Conservation (phyloP, 495 filamentous ascomycete species). For the Hyaloscypha bicolor region DNA sequence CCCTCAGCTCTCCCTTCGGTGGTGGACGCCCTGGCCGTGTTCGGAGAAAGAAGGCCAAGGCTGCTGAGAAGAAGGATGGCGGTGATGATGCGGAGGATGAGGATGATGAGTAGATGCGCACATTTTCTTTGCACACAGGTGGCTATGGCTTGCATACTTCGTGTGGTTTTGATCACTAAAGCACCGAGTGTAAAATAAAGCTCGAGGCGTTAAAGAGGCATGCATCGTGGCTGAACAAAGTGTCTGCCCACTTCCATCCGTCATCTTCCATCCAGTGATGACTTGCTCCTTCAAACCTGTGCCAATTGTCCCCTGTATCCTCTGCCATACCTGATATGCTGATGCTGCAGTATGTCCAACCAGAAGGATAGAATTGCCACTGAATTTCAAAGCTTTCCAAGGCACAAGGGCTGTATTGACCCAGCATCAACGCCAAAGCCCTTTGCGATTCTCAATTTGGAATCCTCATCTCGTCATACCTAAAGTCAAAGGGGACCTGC, state of each 20-base stretch:
- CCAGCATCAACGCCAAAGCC: too few relatives aligned
- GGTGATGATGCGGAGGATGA: conserved; percentile 88
- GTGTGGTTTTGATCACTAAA: conserved; percentile 11
- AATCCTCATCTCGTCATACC: too few relatives aligned
- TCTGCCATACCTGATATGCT: too few relatives aligned
- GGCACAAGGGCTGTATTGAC: too few relatives aligned
- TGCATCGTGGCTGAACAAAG: not conserved
- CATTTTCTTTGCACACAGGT: conserved; percentile 1
- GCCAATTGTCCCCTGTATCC: not conserved
- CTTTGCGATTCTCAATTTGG: too few relatives aligned
- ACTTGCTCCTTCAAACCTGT: not conserved
- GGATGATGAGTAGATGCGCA: conserved; percentile 62
- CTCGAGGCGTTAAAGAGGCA: conserved; percentile 22
- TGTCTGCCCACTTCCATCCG: not conserved
- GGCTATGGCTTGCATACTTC: conserved; percentile 22
- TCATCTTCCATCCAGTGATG: not conserved
- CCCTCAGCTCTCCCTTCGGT: conserved; percentile 95
- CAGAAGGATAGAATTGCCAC: too few relatives aligned
- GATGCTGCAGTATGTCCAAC: too few relatives aligned
- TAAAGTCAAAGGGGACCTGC: too few relatives aligned
- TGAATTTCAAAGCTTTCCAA: too few relatives aligned
- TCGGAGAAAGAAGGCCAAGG: conserved; percentile 98
- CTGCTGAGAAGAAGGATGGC: conserved; percentile 86
- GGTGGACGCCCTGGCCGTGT: conserved; percentile 96
- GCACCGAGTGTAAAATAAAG: conserved; percentile 22